phyloP scores from a whole-genome alignment of 495 filamentous ascomycete species.

The Clavariopsis aquatica region DNA sequence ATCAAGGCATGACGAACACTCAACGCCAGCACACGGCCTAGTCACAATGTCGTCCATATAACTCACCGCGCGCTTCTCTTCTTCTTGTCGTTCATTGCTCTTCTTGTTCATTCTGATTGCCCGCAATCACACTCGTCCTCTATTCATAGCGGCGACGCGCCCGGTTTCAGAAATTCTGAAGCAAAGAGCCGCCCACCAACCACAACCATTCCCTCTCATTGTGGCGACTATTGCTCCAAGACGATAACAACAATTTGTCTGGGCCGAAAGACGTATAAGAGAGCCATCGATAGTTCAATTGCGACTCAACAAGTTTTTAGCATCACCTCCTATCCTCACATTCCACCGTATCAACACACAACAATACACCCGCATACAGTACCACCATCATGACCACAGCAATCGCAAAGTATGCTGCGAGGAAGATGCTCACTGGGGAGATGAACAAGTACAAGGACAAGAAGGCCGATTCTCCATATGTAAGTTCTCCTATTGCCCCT shows the following conservation, averaged over 20 bases:
- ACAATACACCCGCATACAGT: too few species aligned
- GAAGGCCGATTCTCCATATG: slow-evolving; percentile 22
- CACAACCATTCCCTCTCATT: slow-evolving; percentile 6
- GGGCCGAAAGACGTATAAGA: slow-evolving; percentile 12
- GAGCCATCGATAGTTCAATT: background rate
- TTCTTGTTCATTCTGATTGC: background rate
- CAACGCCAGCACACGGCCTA: slow-evolving; percentile 1
- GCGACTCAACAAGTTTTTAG: background rate
- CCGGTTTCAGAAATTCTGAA: slow-evolving; percentile 36
- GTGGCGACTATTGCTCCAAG: slow-evolving; percentile 3
- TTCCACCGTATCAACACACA: slow-evolving; percentile 5
- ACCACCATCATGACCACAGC: slow-evolving; percentile 41
- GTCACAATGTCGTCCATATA: background rate
- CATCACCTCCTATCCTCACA: slow-evolving; percentile 3
- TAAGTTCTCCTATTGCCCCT: slow-evolving; percentile 17
- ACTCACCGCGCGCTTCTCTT: slow-evolving; percentile 1
- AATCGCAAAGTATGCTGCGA: slow-evolving; percentile 46
- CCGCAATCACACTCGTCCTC: slow-evolving; percentile 22
- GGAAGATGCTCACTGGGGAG: slow-evolving; percentile 46
- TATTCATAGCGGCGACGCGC: slow-evolving; percentile 37
- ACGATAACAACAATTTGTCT: background rate
- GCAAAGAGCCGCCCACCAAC: slow-evolving; percentile 26
- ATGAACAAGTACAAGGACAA: slow-evolving; percentile 47
- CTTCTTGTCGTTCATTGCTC: slow-evolving; percentile 13
- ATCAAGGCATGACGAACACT: slow-evolving; percentile 14